Conservation (phyloP, 2,329 filamentous ascomycete species). For the Cladosporium halotolerans region DNA sequence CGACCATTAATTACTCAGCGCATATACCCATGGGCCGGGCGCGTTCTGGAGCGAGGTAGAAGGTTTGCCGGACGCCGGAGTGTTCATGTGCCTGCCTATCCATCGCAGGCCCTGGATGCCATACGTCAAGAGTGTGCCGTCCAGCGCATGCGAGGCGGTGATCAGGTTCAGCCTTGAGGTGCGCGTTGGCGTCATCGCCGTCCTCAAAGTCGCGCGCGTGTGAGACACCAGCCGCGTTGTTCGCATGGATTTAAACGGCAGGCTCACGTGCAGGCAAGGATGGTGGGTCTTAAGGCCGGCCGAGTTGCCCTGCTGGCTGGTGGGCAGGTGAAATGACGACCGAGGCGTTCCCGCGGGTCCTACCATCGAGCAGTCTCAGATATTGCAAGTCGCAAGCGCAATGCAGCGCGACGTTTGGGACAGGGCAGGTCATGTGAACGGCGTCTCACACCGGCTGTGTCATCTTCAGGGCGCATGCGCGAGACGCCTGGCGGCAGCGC, state of each 20-base stretch:
- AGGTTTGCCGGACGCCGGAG: no score
- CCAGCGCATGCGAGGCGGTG: neutral
- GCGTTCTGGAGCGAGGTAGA: no score
- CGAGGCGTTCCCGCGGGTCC: neutral
- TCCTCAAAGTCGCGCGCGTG: neutral
- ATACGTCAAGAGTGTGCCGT: no score
- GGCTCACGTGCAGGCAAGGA: slow-evolving; percentile 10
- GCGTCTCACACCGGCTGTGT: neutral
- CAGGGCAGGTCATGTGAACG: neutral
- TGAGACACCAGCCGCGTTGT: slow-evolving; percentile 5
- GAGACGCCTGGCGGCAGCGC: neutral
- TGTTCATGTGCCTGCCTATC: no score
- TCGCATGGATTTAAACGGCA: slow-evolving; percentile 7
- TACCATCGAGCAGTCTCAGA: neutral
- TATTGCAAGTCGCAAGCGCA: neutral
- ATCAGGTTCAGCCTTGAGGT: slow-evolving; percentile 1
- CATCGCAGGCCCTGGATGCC: no score
- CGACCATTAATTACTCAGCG: no score
- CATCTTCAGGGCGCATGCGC: slow-evolving; percentile 8
- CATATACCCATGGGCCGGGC: no score
- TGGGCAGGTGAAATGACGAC: slow-evolving; percentile 1
- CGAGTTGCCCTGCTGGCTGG: slow-evolving; percentile 3
- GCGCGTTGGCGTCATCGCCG: slow-evolving; percentile 4
- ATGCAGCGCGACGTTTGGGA: neutral
- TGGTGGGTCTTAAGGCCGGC: slow-evolving; percentile 2